phyloP scores from a whole-genome alignment of 192 early-diverging fungal genomes.

The Coemansia aciculifera region DNA sequence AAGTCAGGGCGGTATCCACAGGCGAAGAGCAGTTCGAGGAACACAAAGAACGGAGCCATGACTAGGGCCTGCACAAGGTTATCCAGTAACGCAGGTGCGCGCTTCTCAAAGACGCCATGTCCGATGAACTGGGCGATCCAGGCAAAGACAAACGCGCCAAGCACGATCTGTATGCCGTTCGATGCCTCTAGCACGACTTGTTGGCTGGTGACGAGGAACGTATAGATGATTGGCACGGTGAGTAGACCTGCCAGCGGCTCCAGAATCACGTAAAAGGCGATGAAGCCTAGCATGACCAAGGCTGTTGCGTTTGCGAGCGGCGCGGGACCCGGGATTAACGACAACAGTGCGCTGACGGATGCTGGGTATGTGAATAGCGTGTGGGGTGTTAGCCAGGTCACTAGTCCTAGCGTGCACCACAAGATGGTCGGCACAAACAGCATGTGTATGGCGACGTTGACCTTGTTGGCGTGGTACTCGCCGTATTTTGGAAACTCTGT shows the following conservation, averaged over 20 bases:
- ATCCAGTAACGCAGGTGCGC: slow-evolving; percentile 85
- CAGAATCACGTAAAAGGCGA: slow-evolving; percentile 74
- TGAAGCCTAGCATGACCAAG: slow-evolving; percentile 60
- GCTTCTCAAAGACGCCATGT: slow-evolving; percentile 82
- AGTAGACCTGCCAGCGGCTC: slow-evolving; percentile 62
- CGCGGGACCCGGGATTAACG: slow-evolving; percentile 39
- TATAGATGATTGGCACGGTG: slow-evolving; percentile 62
- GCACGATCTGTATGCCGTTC: slow-evolving; percentile 58
- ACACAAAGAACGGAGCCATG: slow-evolving; percentile 94
- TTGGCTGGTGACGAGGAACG: slow-evolving; percentile 66
- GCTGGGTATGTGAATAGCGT: slow-evolving; percentile 43
- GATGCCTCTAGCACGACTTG: slow-evolving; percentile 56
- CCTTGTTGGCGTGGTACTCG: slow-evolving; percentile 74
- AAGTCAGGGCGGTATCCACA: slow-evolving; percentile 78
- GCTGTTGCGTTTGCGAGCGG: slow-evolving; percentile 59
- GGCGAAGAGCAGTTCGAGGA: slow-evolving; percentile 79
- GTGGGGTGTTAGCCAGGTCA: slow-evolving; percentile 45
- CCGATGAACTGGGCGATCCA: slow-evolving; percentile 93
- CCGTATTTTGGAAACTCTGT: slow-evolving; percentile 80
- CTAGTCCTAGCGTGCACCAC: slow-evolving; percentile 73
- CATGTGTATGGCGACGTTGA: slow-evolving; percentile 82
- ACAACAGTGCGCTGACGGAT: slow-evolving; percentile 35
- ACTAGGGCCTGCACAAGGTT: slow-evolving; percentile 87
- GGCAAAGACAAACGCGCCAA: slow-evolving; percentile 63
- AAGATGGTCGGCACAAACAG: slow-evolving; percentile 90